Evolutionary conservation across 441 rosid species (phyloP).

Genomic region (Populus trichocarpa): DNA sequence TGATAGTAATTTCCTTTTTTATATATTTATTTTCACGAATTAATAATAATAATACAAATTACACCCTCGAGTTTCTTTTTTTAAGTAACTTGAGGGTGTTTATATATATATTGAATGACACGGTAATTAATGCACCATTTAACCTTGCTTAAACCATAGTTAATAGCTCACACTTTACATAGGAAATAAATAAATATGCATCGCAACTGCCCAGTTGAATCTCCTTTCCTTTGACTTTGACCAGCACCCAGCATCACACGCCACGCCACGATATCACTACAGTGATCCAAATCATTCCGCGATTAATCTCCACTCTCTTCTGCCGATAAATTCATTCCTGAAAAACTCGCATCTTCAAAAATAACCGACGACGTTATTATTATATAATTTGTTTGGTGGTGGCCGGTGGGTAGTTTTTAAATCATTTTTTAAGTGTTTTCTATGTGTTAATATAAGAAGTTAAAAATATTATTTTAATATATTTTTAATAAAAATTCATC

Average conservation of each 20-base stretch:
- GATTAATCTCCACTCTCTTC: background rate
- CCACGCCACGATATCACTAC: background rate
- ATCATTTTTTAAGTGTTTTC: no score
- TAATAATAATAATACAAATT: no score
- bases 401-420: background rate
- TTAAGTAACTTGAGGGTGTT: no score
- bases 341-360: background rate
- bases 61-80: no score
- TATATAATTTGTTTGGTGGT: background rate
- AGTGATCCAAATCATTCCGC: background rate
- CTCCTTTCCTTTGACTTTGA: constrained; percentile 26
- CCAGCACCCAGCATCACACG: background rate
- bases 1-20: no score
- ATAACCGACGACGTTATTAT: background rate
- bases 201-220: background rate
- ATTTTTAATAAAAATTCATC: no score
- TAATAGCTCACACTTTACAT: background rate
- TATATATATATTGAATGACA: background rate
- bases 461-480: no score
- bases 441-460: no score
- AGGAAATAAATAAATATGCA: background rate
- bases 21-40: no score
- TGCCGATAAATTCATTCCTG: background rate
- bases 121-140: background rate
- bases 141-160: background rate